Evolutionary conservation across 495 filamentous ascomycete species (phyloP).

Genomic region (Trichoderma asperelloides): DNA sequence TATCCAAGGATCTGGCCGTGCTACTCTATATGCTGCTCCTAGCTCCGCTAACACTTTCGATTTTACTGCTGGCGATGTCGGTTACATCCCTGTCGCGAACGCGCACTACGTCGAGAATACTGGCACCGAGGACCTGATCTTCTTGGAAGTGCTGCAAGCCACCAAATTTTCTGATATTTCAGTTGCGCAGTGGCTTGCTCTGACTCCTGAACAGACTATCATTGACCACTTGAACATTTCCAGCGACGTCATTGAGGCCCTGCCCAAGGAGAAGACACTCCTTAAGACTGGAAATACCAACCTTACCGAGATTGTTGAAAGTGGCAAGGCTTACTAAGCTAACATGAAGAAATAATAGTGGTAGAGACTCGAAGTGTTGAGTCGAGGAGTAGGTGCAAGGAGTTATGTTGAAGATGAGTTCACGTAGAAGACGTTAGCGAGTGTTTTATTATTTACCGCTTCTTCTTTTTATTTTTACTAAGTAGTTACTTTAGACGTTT

Average conservation of each 20-base stretch:
- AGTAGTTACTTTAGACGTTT: too few relatives aligned
- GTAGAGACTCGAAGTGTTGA: background rate
- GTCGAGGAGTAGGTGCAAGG: too few relatives aligned
- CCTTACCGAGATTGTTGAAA: slow-evolving; percentile 16
- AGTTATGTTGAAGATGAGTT: background rate
- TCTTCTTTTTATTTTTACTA: too few relatives aligned
- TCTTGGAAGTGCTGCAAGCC: slow-evolving; percentile 63
- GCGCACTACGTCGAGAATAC: slow-evolving; percentile 72
- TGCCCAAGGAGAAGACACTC: slow-evolving; percentile 56
- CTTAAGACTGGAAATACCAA: slow-evolving; percentile 41
- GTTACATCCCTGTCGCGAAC: slow-evolving; percentile 54
- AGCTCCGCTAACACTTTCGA: slow-evolving; percentile 59
- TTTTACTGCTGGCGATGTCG: slow-evolving; percentile 64
- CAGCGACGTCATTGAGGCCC: slow-evolving; percentile 39
- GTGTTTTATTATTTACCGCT: background rate
- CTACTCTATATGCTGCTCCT: slow-evolving; percentile 56
- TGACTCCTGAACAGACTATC: slow-evolving; percentile 56
- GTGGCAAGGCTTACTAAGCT: background rate
- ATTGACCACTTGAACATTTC: slow-evolving; percentile 53
- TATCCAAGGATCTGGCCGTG: slow-evolving; percentile 55
- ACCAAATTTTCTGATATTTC: slow-evolving; percentile 55
- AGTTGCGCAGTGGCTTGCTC: slow-evolving; percentile 55
- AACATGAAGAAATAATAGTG: background rate
- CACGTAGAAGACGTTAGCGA: background rate
- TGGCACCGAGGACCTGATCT: slow-evolving; percentile 56